phyloP scores from a whole-genome alignment of 2,329 filamentous ascomycete species.

The Ophiostoma triangulosporum region DNA sequence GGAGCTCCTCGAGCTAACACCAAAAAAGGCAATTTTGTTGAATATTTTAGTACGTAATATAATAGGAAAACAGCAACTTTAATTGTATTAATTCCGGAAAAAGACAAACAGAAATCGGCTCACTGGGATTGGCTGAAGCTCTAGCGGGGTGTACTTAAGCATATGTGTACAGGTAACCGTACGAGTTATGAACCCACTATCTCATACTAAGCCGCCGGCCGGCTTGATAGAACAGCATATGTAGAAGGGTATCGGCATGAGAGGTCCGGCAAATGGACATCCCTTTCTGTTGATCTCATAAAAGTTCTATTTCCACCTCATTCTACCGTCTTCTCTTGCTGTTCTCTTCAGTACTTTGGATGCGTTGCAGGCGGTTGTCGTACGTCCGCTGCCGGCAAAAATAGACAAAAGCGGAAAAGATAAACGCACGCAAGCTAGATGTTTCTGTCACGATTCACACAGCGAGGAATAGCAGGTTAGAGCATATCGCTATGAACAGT shows the following conservation, averaged over 20 bases:
- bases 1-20: background rate
- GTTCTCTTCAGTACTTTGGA: background rate
- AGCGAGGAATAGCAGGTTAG: too few species aligned
- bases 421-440: too few species aligned
- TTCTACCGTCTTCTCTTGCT: background rate
- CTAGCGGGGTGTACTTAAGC: background rate
- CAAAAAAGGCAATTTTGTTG: background rate
- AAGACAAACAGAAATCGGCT: slow-evolving; percentile 7
- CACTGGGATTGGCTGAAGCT: slow-evolving; percentile 11
- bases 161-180: too few species aligned
- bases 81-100: background rate
- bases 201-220: background rate
- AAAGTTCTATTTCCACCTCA: too few species aligned
- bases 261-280: background rate
- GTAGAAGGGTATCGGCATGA: background rate
- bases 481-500: too few species aligned
- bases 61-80: background rate
- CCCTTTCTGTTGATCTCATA: background rate
- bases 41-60: background rate
- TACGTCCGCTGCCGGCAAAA: background rate
- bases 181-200: too few species aligned
- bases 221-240: background rate
- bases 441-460: too few species aligned
- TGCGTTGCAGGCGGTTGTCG: background rate
- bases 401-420: background rate